phyloP scores from a whole-genome alignment of 768 basidiomycete species.

The Gloeostereum incarnatum region DNA sequence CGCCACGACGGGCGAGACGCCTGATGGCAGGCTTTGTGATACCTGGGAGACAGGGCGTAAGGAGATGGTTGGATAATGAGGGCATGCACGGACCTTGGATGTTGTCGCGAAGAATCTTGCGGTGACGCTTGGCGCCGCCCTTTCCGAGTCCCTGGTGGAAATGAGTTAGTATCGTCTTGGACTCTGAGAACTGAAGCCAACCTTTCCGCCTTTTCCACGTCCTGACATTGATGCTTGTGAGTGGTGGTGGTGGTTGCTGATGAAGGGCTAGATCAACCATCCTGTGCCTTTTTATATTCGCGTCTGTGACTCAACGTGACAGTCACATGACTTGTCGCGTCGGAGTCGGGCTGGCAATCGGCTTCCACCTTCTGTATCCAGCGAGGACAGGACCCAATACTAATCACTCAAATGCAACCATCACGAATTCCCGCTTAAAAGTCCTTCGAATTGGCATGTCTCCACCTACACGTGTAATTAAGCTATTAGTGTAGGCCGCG shows the following conservation, averaged over 20 bases:
- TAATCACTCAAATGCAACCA: no score
- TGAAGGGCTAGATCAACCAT: not conserved
- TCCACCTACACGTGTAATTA: no score
- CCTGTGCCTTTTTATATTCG: no score
- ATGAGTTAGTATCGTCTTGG: not conserved
- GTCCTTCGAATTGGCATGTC: no score
- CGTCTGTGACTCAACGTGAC: no score
- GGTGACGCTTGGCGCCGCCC: conserved; percentile 67
- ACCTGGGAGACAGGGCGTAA: not conserved
- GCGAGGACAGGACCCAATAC: no score
- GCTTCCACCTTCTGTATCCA: no score
- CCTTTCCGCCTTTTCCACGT: conserved; percentile 70
- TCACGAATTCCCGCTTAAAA: no score
- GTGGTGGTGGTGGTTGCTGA: conserved; percentile 1
- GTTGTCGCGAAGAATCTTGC: conserved; percentile 65
- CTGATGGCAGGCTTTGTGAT: conserved; percentile 41
- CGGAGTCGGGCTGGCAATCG: no score
- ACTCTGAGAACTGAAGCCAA: conserved; percentile 5
- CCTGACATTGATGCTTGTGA: conserved; percentile 43
- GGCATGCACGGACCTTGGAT: conserved; percentile 30
- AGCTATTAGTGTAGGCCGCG: no score
- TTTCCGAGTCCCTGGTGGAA: conserved; percentile 51
- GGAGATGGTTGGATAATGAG: not conserved
- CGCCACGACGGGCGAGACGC: conserved; percentile 50
- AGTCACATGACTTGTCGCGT: no score